Evolutionary conservation across 305 asterid species (phyloP).

Genomic region (Nicotiana rustica): DNA sequence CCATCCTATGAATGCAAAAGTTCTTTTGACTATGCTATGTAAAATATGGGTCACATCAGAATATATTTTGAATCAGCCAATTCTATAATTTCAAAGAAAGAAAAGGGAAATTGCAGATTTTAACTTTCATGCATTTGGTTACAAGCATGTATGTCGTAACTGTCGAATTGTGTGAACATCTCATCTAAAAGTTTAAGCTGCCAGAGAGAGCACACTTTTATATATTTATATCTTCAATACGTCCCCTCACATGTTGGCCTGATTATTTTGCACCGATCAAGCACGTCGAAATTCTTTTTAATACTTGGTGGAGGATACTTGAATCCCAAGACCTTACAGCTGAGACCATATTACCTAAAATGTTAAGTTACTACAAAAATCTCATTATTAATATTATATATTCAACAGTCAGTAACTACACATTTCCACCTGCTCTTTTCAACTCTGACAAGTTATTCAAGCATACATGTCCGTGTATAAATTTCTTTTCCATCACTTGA

Average conservation of each 20-base stretch:
- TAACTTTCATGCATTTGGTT: neutral
- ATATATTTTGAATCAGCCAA: neutral
- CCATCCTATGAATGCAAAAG: neutral
- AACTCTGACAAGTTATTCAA: constrained; percentile 22
- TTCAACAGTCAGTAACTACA: neutral
- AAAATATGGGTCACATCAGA: neutral
- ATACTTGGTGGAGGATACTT: neutral
- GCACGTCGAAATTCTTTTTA: neutral
- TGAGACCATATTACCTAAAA: no score
- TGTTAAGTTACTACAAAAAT: no score
- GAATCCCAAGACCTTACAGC: neutral
- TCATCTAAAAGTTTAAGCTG: neutral
- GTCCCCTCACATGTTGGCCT: neutral
- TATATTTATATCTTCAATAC: neutral
- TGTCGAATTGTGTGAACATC: neutral
- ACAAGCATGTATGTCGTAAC: neutral
- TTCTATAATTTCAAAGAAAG: neutral
- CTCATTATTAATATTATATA: neutral
- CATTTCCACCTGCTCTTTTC: constrained; percentile 7
- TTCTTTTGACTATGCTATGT: neutral
- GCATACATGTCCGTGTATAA: constrained; percentile 20
- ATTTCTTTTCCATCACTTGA: constrained; percentile 14
- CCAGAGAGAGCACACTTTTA: neutral
- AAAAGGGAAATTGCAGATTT: neutral
- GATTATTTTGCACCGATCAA: neutral